Percentiles rank a stretch among this genome's conserved stretches.
phyloP scores from a whole-genome alignment of 1,284 basidiomycete species.

The Kalmanozyma brasiliensis region DNA sequence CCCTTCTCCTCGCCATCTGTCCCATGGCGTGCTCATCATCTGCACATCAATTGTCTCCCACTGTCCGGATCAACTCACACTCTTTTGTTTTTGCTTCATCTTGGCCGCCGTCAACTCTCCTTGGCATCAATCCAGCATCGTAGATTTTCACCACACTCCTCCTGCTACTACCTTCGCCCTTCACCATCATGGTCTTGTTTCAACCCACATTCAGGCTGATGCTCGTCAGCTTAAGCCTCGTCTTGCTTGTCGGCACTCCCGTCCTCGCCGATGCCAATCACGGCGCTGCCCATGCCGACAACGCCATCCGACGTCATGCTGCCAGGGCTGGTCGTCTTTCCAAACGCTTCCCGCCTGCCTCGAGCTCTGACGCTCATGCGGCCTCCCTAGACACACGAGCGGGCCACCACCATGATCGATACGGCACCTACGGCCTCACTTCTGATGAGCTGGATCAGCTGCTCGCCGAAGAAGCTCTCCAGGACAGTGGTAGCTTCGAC shows the following conservation, averaged over 20 bases:
- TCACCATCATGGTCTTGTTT: slow-evolving; percentile 30
- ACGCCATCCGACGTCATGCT: slow-evolving; percentile 32
- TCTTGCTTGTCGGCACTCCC: slow-evolving; percentile 21
- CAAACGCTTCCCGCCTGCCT: slow-evolving; percentile 22
- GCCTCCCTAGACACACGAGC: slow-evolving; percentile 12
- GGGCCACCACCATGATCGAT: slow-evolving; percentile 2
- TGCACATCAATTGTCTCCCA: neutral
- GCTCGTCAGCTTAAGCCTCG: slow-evolving; percentile 36
- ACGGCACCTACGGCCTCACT: slow-evolving; percentile 20
- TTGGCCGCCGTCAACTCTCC: neutral
- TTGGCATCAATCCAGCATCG: neutral
- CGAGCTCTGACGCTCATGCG: neutral
- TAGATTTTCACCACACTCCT: neutral
- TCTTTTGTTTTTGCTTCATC: slow-evolving; percentile 13
- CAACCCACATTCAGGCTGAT: slow-evolving; percentile 32
- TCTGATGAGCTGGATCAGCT: slow-evolving; percentile 21
- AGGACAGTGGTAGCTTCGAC: slow-evolving; percentile 8
- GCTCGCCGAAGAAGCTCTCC: slow-evolving; percentile 10
- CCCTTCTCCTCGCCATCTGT: neutral
- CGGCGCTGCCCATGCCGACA: slow-evolving; percentile 9
- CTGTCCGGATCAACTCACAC: slow-evolving; percentile 17
- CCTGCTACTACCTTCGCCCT: neutral
- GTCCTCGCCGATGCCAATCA: slow-evolving; percentile 16
- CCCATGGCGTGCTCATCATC: neutral
- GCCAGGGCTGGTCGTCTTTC: slow-evolving; percentile 31